A percentile compares a stretch with the other conserved stretches of the same genome.
Evolutionary conservation across 257 asterid species (phyloP).

Genomic region (Solanum gandarillasii): DNA sequence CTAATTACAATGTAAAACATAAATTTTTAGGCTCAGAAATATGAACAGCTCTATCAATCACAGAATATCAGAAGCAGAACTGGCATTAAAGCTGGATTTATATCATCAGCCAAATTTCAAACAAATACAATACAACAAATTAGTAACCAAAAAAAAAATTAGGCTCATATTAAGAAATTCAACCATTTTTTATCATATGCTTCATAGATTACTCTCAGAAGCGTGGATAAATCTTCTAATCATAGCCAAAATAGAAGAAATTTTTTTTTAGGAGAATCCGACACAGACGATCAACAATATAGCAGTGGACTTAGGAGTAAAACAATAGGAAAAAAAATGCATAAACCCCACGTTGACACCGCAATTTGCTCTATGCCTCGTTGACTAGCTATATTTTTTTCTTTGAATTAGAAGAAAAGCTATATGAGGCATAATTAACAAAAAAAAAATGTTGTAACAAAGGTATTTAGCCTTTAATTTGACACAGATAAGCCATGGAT

Average conservation of each 20-base stretch:
- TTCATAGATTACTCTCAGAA: slow-evolving; percentile 69
- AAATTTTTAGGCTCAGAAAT: slow-evolving; percentile 36
- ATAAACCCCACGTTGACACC: background rate
- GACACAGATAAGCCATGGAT: slow-evolving; percentile 3
- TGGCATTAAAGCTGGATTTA: slow-evolving; percentile 65
- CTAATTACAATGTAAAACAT: background rate
- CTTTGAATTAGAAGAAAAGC: background rate
- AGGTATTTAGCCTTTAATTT: background rate
- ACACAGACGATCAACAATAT: background rate
- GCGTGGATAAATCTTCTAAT: slow-evolving; percentile 64
- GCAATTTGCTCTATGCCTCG: background rate
- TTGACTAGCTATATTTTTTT: background rate
- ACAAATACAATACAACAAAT: background rate
- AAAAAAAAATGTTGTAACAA: background rate
- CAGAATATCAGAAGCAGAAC: slow-evolving; percentile 97
- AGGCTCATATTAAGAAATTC: slow-evolving; percentile 92
- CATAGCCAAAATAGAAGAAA: slow-evolving; percentile 25
- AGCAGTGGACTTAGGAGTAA: background rate
- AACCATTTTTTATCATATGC: slow-evolving; percentile 44
- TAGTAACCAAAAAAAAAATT: background rate
- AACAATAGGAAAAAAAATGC: background rate
- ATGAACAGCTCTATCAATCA: slow-evolving; percentile 86
- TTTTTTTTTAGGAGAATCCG: too few species aligned
- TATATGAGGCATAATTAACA: background rate
- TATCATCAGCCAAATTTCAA: slow-evolving; percentile 44